Evolutionary conservation across 1,284 basidiomycete genomes (phyloP).

Genomic region (Tetrapyrgos nigripes): DNA sequence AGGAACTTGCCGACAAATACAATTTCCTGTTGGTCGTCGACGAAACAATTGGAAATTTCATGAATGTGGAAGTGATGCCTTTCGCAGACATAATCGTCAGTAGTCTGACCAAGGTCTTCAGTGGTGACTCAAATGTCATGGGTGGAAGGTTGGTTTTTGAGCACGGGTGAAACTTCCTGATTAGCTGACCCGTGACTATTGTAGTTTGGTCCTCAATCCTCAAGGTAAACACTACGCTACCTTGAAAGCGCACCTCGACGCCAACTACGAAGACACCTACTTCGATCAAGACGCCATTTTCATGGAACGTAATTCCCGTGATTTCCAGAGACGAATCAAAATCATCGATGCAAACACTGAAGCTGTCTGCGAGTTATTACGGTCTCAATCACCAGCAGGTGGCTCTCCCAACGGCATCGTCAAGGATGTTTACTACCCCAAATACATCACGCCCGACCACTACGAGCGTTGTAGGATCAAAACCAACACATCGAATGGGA

Average conservation of each 20-base stretch:
- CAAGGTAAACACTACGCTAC: conserved; percentile 67
- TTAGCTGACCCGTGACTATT: conserved; percentile 1
- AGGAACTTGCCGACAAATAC: conserved; percentile 86
- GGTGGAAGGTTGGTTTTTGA: conserved; percentile 80
- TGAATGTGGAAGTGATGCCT: conserved; percentile 93
- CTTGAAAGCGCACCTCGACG: conserved; percentile 68
- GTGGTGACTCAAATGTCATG: conserved; percentile 96
- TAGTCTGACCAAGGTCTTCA: conserved; percentile 95
- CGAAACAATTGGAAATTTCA: conserved; percentile 96
- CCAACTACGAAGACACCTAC: conserved; percentile 85
- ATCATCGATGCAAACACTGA: conserved; percentile 87
- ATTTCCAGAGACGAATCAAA: conserved; percentile 82
- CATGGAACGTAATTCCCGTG: conserved; percentile 97
- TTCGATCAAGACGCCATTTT: conserved; percentile 94
- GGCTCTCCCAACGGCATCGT: conserved; percentile 54
- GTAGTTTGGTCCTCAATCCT: conserved; percentile 88
- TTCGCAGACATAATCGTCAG: conserved; percentile 95
- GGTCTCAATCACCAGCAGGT: conserved; percentile 57
- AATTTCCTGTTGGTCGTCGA: conserved; percentile 92
- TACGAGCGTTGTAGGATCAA: conserved; percentile 74
- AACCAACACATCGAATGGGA: conserved; percentile 34
- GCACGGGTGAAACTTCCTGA: conserved; percentile 7
- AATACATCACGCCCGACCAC: conserved; percentile 77
- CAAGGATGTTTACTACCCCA: conserved; percentile 91
- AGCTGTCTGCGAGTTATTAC: conserved; percentile 83